These are phyloP conservation scores for Epichloe gansuensis DNA, from an alignment of 2,329 filamentous ascomycete genomes.

Conservation along the genomic window DNA sequence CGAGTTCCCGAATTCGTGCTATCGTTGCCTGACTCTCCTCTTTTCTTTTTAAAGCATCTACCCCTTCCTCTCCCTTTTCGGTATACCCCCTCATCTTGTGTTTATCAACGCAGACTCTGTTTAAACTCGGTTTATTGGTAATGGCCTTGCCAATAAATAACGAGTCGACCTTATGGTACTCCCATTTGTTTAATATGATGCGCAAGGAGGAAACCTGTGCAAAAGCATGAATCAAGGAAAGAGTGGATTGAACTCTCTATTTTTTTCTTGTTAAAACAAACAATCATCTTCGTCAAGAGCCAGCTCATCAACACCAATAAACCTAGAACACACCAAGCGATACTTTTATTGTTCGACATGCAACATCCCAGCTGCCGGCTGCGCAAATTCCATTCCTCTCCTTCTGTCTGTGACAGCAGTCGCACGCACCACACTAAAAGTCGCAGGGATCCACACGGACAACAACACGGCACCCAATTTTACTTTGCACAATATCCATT, in stretches of 20 bases:
- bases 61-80: background rate
- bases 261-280: background rate
- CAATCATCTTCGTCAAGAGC: background rate
- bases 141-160: background rate
- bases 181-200: conserved; percentile 2
- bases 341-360: background rate
- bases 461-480: conserved; percentile 6
- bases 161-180: background rate
- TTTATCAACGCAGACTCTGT: background rate
- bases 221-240: background rate
- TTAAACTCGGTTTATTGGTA: background rate
- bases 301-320: background rate
- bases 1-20: background rate
- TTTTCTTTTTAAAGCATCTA: background rate
- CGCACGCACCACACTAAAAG: background rate
- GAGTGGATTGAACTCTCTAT: background rate
- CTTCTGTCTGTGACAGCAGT: background rate
- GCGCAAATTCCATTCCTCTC: background rate
- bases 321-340: background rate
- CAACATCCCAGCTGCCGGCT: background rate
- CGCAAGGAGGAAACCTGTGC: background rate
- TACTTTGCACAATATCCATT: conserved; percentile 17
- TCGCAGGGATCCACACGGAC: background rate
- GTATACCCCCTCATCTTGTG: background rate
- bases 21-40: background rate